Base-by-base conservation (phyloP, 2,329 filamentous ascomycete genomes). In the Aureobasidium pullulans region DNA sequence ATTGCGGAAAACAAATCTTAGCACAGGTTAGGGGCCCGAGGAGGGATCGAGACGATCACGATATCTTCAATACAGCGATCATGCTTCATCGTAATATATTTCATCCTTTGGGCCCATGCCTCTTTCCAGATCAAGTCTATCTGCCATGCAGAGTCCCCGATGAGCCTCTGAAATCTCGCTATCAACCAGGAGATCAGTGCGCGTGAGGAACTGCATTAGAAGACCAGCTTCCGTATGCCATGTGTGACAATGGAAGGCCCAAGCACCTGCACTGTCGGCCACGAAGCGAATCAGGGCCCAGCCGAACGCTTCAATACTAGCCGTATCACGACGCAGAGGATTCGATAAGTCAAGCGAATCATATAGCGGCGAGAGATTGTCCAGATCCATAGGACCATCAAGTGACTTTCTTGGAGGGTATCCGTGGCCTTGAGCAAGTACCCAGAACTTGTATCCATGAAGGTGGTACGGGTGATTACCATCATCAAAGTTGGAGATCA, bases 141-240 rank as follows among this genome's bases (percentile, higher is more conserved):
- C 72, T 3, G 71, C 64, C 23, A 69, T 68, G 65, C 83, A 85
- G 28, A 84, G 66, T 16, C 66, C 70, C 36, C 67, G 71, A 49
- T 78, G 76, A 11, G 75, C 76, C 19, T 72, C 71, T 0, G 81
- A 79, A 2, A 84, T 64, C 16, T 67, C 59, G 72, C 73, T 77
- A 8, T 54, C 57, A 31, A 66, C 68, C 62, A 85, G 68, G 40
- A 71, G 70, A 46, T 83, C 79, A 10, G 75, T 70, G 32, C 77
- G 71, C 7, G 76, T 78, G 31, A 83, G 64, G 57, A 86, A 77
- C 68, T 84, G 81, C 83, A 86, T 85, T 34, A 79, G 61, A 73
- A 84, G 76, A 1, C 82, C 82, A 1, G 81, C 78, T 63, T 83
- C 81, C 0, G 76, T 74, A 65, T 85, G 82, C 82, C 82, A 85